Evolutionary conservation across 192 early-diverging fungal species (phyloP), one percentile per base, ranked within the genome.

Genomic region (Phycomyces nitens): DNA sequence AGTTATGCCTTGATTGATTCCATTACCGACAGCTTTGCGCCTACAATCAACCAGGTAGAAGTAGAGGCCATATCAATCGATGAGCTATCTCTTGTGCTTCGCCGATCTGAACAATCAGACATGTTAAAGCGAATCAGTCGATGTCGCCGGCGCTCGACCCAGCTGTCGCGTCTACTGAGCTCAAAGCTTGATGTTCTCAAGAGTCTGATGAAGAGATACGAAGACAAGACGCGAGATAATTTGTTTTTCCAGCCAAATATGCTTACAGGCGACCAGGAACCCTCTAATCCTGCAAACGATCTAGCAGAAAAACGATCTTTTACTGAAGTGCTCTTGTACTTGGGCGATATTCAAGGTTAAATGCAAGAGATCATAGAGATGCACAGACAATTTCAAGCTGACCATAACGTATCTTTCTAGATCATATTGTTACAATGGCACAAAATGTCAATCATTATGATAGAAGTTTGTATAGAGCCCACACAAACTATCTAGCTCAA

Each of bases 401-500:
- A 34, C 29, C 2, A 34, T 21, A 24, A 3, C 3, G 5, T 11
- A 53, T 23, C 9, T n/a, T 1, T 21, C 10, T 61, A 59, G 80
- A 82, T 75, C 93, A 94, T 47, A 78, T 93, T 24, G 77, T 84
- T 21, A 90, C 86, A 5, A 85, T 94, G 80, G 58, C 81, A 1
- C 81, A 83, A 52, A 80, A 85, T 58, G 70, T 89, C 12, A 73
- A 70, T 7, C 90, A 93, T 61, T 90, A 86, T 62, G 92, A 95
- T 58, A 72, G 81, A 60, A 90, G 86, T 18, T 73, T 95, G 16
- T 73, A 84, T 3, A 64, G 92, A 12, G 79, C 89, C 0, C 91
- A 95, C 65, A 79, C 84, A 9, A 94, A 94, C 62, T 92, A 93
- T 58, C 75, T 94, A 54, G 92, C 91, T 18, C 88, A 87, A 68